A percentile compares a stretch with the other conserved stretches of the same genome.
These are phyloP conservation scores for Dipodascus albidus DNA, from an alignment of 805 yeast species.

Conservation along the genomic window DNA sequence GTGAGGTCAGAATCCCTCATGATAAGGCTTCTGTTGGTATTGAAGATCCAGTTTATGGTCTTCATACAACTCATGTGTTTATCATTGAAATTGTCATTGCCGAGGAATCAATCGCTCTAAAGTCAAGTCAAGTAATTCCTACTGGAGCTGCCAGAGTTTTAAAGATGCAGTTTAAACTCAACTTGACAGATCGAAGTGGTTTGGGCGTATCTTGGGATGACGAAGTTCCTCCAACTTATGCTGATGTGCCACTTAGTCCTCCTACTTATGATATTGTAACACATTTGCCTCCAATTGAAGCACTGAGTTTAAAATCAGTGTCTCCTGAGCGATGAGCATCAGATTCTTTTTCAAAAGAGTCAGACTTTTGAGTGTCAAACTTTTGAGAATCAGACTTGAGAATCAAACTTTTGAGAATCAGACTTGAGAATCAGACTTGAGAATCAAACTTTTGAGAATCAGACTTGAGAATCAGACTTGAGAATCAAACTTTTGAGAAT, in stretches of 20 bases:
- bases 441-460: too few relatives aligned
- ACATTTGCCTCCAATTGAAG: constrained; percentile 18
- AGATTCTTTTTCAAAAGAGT: too few relatives aligned
- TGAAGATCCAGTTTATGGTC: constrained; percentile 69
- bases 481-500: too few relatives aligned
- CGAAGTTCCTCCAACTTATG: constrained; percentile 96
- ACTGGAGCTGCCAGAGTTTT: constrained; percentile 94
- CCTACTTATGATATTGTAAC: constrained; percentile 51
- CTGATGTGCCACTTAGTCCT: constrained; percentile 77
- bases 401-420: too few relatives aligned
- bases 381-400: too few relatives aligned
- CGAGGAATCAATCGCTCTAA: constrained; percentile 45
- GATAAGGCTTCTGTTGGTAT: constrained; percentile 66
- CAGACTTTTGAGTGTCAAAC: too few relatives aligned
- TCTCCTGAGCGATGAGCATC: not conserved
- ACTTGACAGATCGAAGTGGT: constrained; percentile 82
- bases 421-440: too few relatives aligned
- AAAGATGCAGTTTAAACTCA: constrained; percentile 86
- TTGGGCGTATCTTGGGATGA: constrained; percentile 98
- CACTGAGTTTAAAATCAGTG: not conserved
- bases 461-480: too few relatives aligned
- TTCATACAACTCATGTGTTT: constrained; percentile 63
- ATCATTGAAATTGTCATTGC: constrained; percentile 89
- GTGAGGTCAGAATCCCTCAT: constrained; percentile 23
- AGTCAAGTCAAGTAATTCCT: constrained; percentile 23